Conservation (phyloP, 202 grass and related monocot species). For the Carex arenaria region DNA sequence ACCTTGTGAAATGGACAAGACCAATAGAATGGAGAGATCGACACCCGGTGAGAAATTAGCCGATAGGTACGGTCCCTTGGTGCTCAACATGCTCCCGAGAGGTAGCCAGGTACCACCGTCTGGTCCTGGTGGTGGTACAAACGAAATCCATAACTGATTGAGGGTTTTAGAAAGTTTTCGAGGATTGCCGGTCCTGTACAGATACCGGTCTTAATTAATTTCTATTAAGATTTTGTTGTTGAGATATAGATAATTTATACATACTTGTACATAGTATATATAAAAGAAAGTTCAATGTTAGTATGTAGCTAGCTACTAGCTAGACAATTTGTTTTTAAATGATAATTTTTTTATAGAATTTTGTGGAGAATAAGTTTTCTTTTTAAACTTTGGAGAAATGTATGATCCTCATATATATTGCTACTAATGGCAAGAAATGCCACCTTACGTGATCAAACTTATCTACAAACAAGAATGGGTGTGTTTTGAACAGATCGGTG, state of each 20-base stretch:
- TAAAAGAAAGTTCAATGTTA: not conserved
- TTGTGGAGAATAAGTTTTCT: not conserved
- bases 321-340: not conserved
- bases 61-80: constrained; percentile 30
- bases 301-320: not conserved
- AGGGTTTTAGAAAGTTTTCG: not conserved
- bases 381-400: no score
- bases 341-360: not conserved
- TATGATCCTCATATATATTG: not conserved
- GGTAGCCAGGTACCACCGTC: constrained; percentile 21
- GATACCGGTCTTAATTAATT: not conserved
- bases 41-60: not conserved
- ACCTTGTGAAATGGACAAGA: not conserved
- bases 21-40: not conserved
- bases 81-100: constrained; percentile 46
- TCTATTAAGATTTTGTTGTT: not conserved
- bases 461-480: no score
- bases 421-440: no score
- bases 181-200: not conserved
- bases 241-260: not conserved
- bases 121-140: constrained; percentile 36
- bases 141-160: constrained; percentile 27
- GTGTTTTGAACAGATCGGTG: no score
- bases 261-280: constrained; percentile 22
- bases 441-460: no score